Evolutionary conservation across 441 rosid species (phyloP), one percentile per base, ranked within the genome.

Genomic region (Viola pubescens): DNA sequence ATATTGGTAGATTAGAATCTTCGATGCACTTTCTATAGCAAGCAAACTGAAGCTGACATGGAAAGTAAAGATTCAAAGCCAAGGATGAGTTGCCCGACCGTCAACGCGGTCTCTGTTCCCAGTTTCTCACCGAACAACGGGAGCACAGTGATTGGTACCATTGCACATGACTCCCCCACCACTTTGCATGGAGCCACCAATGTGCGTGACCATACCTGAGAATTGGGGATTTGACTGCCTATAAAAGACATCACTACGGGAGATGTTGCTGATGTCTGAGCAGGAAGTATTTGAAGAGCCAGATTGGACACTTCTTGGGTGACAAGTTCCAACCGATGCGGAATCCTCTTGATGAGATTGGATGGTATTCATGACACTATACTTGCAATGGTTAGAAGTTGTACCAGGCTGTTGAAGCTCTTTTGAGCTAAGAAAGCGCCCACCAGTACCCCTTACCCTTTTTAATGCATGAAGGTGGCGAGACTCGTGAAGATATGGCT

Each of bases 11-110:
- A 43, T 19, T 37, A 6, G 54, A 37, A 16, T 57, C 54, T 14
- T 26, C 49, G 8, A 13, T 6, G 16, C 61, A 9, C 50, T 13
- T 47, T 40, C 51, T 1, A 38, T 34, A 59, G 59, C 38, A 54
- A 26, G 2, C 34, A 26, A 26, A 26, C 34, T 26, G 34, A 26
- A 26, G 34, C 34, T 26, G 34, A 26, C 34, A 26, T 26, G 34
- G 34, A 26, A 26, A 50, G 52, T 41, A 40, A 57, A 48, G 38
- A 52, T 41, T 58, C 49, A 67, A 68, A 83, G 89, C 86, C 84
- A 83, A 83, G 82, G 84, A 83, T 81, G 89, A 83, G 56, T 81
- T 81, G 84, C 82, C 86, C 11, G 59, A 43, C 67, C 65, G 1
- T 61, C 43, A 52, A 57, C 9, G 8, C 9, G 44, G 51, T 54